Evolutionary conservation across 305 asterid genomes (phyloP).

Genomic region (Stenogyne calaminthoides): DNA sequence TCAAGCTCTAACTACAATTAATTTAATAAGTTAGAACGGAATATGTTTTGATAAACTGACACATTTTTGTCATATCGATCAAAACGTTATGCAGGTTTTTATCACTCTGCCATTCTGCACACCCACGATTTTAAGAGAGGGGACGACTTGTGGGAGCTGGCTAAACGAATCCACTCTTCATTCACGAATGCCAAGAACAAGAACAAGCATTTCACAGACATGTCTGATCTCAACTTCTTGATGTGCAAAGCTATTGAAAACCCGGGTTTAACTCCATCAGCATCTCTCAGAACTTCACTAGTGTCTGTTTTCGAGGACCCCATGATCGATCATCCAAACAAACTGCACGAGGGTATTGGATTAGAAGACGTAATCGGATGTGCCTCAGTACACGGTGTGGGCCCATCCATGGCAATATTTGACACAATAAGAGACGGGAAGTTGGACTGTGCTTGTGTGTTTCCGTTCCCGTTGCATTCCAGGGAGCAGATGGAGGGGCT

Average conservation of each 20-base stretch:
- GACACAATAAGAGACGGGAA: conserved; percentile 62
- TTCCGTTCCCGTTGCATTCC: conserved; percentile 79
- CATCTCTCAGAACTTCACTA: conserved; percentile 71
- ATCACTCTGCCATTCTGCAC: conserved; percentile 84
- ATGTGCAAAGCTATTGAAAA: conserved; percentile 92
- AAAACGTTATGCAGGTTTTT: conserved; percentile 70
- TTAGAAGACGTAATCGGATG: conserved; percentile 75
- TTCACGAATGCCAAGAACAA: conserved; percentile 55
- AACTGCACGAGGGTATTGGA: conserved; percentile 44
- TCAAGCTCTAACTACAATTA: background rate
- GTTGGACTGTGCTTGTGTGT: conserved; percentile 77
- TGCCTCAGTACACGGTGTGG: conserved; percentile 78
- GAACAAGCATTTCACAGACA: conserved; percentile 79
- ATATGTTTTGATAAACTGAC: background rate
- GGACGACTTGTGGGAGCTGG: conserved; percentile 74
- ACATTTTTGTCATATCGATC: conserved; percentile 10
- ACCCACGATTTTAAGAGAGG: conserved; percentile 65
- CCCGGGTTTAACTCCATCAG: conserved; percentile 78
- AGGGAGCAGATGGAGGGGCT: conserved; percentile 75
- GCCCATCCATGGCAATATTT: conserved; percentile 80
- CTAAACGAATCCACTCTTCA: conserved; percentile 55
- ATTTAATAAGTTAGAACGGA: background rate
- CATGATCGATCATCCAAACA: conserved; percentile 36
- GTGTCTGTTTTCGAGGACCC: conserved; percentile 80
- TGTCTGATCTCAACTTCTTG: conserved; percentile 78